These are phyloP conservation scores for Claviceps capensis DNA, from an alignment of 2,329 filamentous ascomycete genomes.

Conservation along the genomic window DNA sequence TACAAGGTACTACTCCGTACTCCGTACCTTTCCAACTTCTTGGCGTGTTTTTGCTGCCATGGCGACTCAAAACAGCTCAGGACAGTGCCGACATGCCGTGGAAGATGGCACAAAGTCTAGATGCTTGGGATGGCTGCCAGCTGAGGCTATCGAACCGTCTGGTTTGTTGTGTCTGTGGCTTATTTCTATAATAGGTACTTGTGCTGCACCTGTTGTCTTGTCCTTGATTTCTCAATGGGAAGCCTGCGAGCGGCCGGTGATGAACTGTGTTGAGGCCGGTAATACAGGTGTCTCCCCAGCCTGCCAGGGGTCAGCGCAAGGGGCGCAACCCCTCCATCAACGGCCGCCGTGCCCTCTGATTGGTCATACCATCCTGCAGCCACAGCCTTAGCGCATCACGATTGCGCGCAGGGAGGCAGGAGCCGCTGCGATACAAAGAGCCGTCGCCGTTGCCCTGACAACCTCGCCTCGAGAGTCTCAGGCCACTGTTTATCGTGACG, in stretches of 20 bases:
- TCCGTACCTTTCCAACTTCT: conserved; percentile 2
- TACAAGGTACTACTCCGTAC: too few species aligned
- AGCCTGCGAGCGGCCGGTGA: background rate
- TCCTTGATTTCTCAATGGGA: background rate
- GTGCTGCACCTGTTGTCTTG: background rate
- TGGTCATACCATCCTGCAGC: background rate
- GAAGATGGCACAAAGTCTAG: too few species aligned
- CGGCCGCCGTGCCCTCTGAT: background rate
- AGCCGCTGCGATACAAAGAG: background rate
- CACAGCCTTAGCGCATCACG: background rate
- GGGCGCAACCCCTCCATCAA: background rate
- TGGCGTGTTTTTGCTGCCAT: conserved; percentile 9
- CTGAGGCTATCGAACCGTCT: background rate
- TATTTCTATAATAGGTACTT: background rate
- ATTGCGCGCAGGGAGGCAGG: background rate
- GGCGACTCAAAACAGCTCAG: conserved; percentile 8
- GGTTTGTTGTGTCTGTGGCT: background rate
- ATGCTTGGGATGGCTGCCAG: too few species aligned
- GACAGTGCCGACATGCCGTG: background rate
- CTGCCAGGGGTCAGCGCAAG: background rate
- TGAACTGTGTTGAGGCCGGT: background rate
- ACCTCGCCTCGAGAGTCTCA: background rate
- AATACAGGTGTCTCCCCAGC: background rate
- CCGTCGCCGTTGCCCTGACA: conserved; percentile 4
- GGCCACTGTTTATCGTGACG: conserved; percentile 4